These are phyloP conservation scores for Pezicula carpinea DNA, from an alignment of 2,329 filamentous ascomycete species.

Conservation along the genomic window DNA sequence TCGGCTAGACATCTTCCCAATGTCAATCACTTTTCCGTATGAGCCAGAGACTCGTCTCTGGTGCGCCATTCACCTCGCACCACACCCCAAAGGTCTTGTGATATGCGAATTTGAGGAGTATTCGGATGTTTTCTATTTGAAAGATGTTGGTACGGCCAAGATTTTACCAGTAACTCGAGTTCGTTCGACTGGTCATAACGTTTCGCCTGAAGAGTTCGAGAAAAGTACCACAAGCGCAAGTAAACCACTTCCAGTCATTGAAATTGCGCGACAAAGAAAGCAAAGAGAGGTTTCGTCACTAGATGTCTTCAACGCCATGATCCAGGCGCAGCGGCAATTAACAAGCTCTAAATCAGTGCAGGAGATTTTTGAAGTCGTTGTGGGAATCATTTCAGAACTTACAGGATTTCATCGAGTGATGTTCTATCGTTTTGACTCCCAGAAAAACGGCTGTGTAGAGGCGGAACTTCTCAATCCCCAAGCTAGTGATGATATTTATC, in stretches of 20 bases:
- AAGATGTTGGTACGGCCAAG: constrained; percentile 5
- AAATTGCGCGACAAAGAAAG: constrained; percentile 13
- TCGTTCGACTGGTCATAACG: constrained; percentile 7
- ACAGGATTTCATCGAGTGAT: constrained; percentile 23
- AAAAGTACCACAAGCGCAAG: constrained; percentile 17
- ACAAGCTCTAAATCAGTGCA: constrained; percentile 9
- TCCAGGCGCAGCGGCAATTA: constrained; percentile 17
- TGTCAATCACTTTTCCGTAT: constrained; percentile 7
- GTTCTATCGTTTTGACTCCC: constrained; percentile 21
- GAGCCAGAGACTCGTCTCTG: constrained; percentile 13
- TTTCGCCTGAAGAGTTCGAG: constrained; percentile 11
- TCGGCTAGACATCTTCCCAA: constrained; percentile 15
- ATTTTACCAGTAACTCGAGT: constrained; percentile 9
- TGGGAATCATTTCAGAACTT: constrained; percentile 20
- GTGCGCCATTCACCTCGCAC: constrained; percentile 19
- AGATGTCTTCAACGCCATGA: constrained; percentile 21
- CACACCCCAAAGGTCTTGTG: constrained; percentile 12
- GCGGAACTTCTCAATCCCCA: constrained; percentile 19
- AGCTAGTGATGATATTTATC: constrained; percentile 19
- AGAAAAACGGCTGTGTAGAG: constrained; percentile 23
- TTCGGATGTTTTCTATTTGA: constrained; percentile 13
- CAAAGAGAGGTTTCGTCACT: constrained; percentile 13
- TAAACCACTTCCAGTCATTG: constrained; percentile 12
- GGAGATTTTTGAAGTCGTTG: constrained; percentile 15
- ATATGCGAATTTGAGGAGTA: constrained; percentile 22